Base-by-base conservation (phyloP, 495 filamentous ascomycete genomes). In the Darksidea phi region DNA sequence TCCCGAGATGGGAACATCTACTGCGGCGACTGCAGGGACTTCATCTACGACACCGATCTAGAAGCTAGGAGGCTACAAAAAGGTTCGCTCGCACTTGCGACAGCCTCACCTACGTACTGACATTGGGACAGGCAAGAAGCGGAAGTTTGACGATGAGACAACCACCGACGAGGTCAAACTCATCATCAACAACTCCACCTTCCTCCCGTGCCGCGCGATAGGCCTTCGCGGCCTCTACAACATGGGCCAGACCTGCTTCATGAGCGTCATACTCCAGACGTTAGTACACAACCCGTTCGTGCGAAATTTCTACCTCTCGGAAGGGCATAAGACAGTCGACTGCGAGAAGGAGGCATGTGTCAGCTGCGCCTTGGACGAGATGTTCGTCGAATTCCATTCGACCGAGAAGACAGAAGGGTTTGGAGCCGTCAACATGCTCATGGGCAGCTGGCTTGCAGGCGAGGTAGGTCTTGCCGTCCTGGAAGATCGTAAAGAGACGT, bases 161-260 rank as follows among this genome's bases (percentile, higher is more conserved):
- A 76, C 76, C 12, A 76, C 54, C 37, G 84, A 89, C 26, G 84
- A 86, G 57, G 77, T 80, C 17, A 72, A 78, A 51, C 82, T 80
- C 67, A 81, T 89, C 57, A 73, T 80, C 18, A 59, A 75, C 26
- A 86, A 89, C 68, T 84, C 86, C 11, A 80, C 76, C 6, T 70
- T 78, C 21, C 79, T 81, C 17, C 85, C 88, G 0, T 91, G 88
- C 70, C 85, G 84, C 37, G 85, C 87, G 3, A 85, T 79, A 37
- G 87, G 87, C 6, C 78, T 94, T 28, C 85, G 91, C 6, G 92
- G 92, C n/a, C 85, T 97, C 37, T 92, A 89, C 71, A 97, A 97
- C 71, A 90, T 95, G 72, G 92, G 92, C 13, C 88, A 90, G 18
- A 95, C 92, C 4, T 97, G 92, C 75, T 97, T 94, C 71, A 88